Evolutionary conservation across 257 asterid genomes (phyloP).

Genomic region (Petunia secreta): DNA sequence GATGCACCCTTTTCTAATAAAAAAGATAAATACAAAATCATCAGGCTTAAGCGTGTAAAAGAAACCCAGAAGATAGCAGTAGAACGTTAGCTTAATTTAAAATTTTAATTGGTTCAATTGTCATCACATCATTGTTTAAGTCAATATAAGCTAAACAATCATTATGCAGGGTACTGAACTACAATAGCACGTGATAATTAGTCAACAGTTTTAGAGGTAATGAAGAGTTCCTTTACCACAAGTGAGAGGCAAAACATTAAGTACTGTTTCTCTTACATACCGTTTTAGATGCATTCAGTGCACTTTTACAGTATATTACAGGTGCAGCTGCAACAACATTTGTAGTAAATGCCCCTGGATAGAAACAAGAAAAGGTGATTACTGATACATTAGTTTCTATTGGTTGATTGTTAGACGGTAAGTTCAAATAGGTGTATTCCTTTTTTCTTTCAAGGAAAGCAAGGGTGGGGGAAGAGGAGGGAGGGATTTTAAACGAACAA

Average conservation of each 20-base stretch:
- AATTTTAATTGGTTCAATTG: background rate
- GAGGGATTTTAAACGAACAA: background rate
- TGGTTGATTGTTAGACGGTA: background rate
- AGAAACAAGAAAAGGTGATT: slow-evolving; percentile 26
- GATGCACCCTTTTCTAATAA: background rate
- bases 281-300: slow-evolving; percentile 66
- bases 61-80: background rate
- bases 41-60: background rate
- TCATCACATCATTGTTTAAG: background rate
- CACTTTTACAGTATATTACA: slow-evolving; percentile 79
- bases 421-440: background rate
- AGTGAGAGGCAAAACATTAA: background rate
- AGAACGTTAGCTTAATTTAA: background rate
- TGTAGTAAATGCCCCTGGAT: slow-evolving; percentile 81
- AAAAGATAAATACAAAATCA: background rate
- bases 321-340: slow-evolving; percentile 99
- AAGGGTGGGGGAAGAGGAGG: background rate
- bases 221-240: background rate
- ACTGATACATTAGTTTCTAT: background rate
- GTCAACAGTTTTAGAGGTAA: background rate
- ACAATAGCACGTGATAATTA: background rate
- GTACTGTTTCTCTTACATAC: slow-evolving; percentile 45
- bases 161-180: background rate
- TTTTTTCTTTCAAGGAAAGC: background rate
- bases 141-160: background rate